Conservation (phyloP, 2,329 filamentous ascomycete species). For the Penicillium sp. region DNA sequence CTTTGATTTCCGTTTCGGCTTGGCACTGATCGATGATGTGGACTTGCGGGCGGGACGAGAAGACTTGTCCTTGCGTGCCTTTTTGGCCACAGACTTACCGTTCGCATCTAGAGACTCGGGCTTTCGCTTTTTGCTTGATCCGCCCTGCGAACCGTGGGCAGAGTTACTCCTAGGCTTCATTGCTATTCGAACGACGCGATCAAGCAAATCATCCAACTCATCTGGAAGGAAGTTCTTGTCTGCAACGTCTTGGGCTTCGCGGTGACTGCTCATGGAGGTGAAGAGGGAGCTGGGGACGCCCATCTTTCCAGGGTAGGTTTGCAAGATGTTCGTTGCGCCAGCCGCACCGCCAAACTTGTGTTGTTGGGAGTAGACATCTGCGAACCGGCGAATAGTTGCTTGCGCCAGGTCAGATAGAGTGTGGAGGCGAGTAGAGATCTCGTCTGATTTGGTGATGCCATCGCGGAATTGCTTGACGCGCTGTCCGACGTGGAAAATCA, state of each 20-base stretch:
- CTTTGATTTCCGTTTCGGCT: slow-evolving; percentile 39
- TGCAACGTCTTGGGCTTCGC: slow-evolving; percentile 78
- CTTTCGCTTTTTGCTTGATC: slow-evolving; percentile 43
- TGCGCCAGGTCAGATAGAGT: slow-evolving; percentile 84
- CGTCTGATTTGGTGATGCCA: slow-evolving; percentile 60
- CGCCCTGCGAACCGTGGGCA: slow-evolving; percentile 16
- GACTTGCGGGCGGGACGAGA: slow-evolving; percentile 33
- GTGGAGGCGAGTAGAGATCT: slow-evolving; percentile 61
- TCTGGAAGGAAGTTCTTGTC: slow-evolving; percentile 81
- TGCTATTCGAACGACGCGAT: slow-evolving; percentile 67
- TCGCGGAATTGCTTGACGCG: slow-evolving; percentile 88
- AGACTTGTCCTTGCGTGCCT: slow-evolving; percentile 32
- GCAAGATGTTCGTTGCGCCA: slow-evolving; percentile 58
- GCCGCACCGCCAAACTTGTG: slow-evolving; percentile 44
- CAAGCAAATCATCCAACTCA: slow-evolving; percentile 71
- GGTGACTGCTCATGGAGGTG: slow-evolving; percentile 69
- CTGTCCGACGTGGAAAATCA: slow-evolving; percentile 90
- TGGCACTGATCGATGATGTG: slow-evolving; percentile 28
- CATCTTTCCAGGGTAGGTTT: slow-evolving; percentile 77
- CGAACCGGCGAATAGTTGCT: slow-evolving; percentile 76
- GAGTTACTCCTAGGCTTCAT: slow-evolving; percentile 59
- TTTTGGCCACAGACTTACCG: slow-evolving; percentile 29
- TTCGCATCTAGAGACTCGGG: slow-evolving; percentile 33
- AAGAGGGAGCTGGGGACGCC: slow-evolving; percentile 79
- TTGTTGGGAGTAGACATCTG: slow-evolving; percentile 77